Evolutionary conservation across 1,284 basidiomycete genomes (phyloP), one percentile per base, ranked within the genome.

Genomic region (Microbotryum silenes-acaulis): DNA sequence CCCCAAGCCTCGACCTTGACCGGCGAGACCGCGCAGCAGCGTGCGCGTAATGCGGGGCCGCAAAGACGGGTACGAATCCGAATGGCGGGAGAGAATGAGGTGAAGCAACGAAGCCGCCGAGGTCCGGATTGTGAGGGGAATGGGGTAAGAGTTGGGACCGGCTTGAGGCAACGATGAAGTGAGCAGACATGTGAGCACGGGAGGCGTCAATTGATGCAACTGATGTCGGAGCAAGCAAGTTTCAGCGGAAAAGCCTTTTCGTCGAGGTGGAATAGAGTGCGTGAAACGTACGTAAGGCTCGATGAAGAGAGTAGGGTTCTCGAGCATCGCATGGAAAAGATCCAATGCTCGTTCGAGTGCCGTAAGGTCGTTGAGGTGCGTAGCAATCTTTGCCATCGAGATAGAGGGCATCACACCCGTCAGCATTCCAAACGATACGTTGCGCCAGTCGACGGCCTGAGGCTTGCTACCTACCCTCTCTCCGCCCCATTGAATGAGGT

Each of bases 191-290:
- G 93, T 94, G 29, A 98, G 83, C 48, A 97, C 82, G 0, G 92
- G 87, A 1, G 93, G 93, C 14, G 98, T 83, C 53, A 97, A 82
- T 85, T 97, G 94, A 73, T 97, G 94, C 6, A 98, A 80, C 88
- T 94, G 8, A 31, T 10, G 71, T 16, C 4, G 18, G 8, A n/a
- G 29, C 20, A 37, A 37, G 14, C n/a, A 3, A 1, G 23, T 37
- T 31, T n/a, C 37, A 45, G 27, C 50, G 55, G 14, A 27, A 27
- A 5, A 4, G 27, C 27, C 5, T 42, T 14, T 42, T 14, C 16
- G 16, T 42, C 37, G 37, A 42, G 37, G n/a, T n/a, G 64, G 18
- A 60, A 53, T 53, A 45, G 23, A 55, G 47, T 7, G 57, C 42
- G 29, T 42, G 49, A 59, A 56, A 82, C 89, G 76, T 72, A 94